Conservation (phyloP, 805 yeast genomes). For the Yarrowia keelungensis region DNA sequence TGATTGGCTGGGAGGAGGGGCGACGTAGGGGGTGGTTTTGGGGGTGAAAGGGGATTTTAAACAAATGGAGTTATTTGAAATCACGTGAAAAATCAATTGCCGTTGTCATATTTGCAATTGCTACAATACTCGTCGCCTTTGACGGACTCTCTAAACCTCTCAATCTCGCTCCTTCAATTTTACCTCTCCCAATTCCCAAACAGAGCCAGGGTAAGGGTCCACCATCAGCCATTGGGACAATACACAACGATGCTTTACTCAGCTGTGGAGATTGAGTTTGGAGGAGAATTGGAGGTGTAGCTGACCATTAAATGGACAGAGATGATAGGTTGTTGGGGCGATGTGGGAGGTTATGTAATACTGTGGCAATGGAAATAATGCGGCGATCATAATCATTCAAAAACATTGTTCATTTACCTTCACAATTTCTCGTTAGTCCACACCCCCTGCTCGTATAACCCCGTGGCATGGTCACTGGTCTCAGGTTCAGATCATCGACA, state of each 20-base stretch:
- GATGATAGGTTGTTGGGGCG: no score
- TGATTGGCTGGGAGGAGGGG: slow-evolving; percentile 13
- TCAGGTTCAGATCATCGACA: no score
- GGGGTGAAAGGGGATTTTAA: no score
- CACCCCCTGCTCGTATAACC: no score
- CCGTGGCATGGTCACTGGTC: no score
- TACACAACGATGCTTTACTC: slow-evolving; percentile 5
- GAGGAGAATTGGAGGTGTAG: background rate
- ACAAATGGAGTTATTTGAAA: background rate
- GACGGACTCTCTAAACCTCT: background rate
- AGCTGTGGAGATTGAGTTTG: slow-evolving; percentile 27
- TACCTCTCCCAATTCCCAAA: slow-evolving; percentile 14
- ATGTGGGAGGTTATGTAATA: no score
- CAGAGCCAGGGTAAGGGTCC: slow-evolving; percentile 3
- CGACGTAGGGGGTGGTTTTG: no score
- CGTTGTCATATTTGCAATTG: background rate
- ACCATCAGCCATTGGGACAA: slow-evolving; percentile 16
- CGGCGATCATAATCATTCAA: no score
- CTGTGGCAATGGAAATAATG: no score
- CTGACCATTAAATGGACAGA: no score
- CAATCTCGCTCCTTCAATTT: background rate
- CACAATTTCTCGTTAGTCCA: no score
- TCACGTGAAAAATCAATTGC: background rate
- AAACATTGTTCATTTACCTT: no score
- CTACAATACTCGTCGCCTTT: background rate